phyloP scores from a whole-genome alignment of 2,329 filamentous ascomycete genomes.

The Didymella exigua region DNA sequence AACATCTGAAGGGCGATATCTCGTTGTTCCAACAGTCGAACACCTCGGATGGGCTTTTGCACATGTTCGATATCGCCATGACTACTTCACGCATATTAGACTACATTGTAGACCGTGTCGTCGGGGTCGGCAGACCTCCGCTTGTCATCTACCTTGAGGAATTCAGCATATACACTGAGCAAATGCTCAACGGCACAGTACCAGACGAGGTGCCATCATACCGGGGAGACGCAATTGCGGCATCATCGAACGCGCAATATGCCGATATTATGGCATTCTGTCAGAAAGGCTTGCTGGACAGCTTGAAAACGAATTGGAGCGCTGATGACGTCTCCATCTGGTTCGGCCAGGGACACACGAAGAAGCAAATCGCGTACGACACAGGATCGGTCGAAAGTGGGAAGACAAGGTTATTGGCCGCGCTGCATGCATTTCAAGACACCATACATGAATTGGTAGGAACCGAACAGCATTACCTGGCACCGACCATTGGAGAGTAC shows the following conservation, averaged over 20 bases:
- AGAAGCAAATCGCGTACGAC: slow-evolving; percentile 53
- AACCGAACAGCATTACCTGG: not conserved
- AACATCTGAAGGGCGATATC: slow-evolving; percentile 43
- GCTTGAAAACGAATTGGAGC: slow-evolving; percentile 55
- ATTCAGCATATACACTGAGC: slow-evolving; percentile 45
- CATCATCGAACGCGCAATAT: not conserved
- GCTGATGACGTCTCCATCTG: slow-evolving; percentile 49
- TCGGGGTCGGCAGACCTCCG: slow-evolving; percentile 24
- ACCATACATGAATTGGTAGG: not conserved
- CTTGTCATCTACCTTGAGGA: slow-evolving; percentile 49
- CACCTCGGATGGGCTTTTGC: slow-evolving; percentile 47
- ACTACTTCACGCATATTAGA: slow-evolving; percentile 52
- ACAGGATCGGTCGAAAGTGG: slow-evolving; percentile 39
- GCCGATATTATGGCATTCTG: slow-evolving; percentile 34
- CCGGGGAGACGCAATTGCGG: slow-evolving; percentile 16
- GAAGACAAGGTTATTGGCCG: slow-evolving; percentile 20
- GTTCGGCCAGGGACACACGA: slow-evolving; percentile 53
- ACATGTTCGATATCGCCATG: slow-evolving; percentile 51
- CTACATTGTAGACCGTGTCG: slow-evolving; percentile 51
- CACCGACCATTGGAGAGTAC: not conserved
- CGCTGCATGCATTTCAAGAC: slow-evolving; percentile 21
- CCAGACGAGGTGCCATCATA: slow-evolving; percentile 25
- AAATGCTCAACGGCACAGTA: slow-evolving; percentile 31
- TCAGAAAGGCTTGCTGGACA: slow-evolving; percentile 51
- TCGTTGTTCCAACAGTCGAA: slow-evolving; percentile 47